Conservation (phyloP, 2,329 filamentous ascomycete species). For the Calonectria pseudoreteaudii region DNA sequence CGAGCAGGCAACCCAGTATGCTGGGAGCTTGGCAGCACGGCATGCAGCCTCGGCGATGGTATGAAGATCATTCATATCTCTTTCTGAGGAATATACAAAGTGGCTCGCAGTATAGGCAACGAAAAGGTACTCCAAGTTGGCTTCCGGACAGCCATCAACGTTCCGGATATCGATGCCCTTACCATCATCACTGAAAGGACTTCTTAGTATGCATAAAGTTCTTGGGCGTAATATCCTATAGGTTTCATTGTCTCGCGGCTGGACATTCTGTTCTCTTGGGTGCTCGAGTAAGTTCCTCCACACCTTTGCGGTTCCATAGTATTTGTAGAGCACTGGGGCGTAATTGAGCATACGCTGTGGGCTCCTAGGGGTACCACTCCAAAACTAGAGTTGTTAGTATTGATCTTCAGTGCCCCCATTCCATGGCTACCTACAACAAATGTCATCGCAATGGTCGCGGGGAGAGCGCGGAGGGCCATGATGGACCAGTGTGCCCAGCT, state of each 20-base stretch:
- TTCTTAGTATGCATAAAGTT: conserved; percentile 40
- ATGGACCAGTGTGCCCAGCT: conserved; percentile 43
- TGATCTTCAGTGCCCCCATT: not conserved
- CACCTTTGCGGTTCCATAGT: conserved; percentile 40
- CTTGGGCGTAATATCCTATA: conserved; percentile 40
- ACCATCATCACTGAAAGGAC: conserved; percentile 38
- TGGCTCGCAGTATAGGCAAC: conserved; percentile 43
- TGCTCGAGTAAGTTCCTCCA: conserved; percentile 45
- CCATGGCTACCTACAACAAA: conserved; percentile 31
- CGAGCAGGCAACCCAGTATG: conserved; percentile 43
- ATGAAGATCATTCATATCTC: conserved; percentile 41
- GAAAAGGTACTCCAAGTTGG: conserved; percentile 38
- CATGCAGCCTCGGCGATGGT: conserved; percentile 43
- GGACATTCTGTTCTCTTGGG: conserved; percentile 33
- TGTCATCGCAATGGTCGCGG: conserved; percentile 41
- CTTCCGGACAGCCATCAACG: conserved; percentile 39
- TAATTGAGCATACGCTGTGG: conserved; percentile 32
- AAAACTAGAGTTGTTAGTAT: conserved; percentile 31
- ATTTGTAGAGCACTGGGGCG: conserved; percentile 40
- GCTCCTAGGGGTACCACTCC: conserved; percentile 34
- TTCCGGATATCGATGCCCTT: conserved; percentile 38
- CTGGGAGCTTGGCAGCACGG: conserved; percentile 38
- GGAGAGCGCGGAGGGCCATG: conserved; percentile 38
- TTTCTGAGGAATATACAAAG: conserved; percentile 37
- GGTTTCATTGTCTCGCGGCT: conserved; percentile 37